Conservation (phyloP, 2,329 filamentous ascomycete species). For the Drechmeria coniospora region DNA sequence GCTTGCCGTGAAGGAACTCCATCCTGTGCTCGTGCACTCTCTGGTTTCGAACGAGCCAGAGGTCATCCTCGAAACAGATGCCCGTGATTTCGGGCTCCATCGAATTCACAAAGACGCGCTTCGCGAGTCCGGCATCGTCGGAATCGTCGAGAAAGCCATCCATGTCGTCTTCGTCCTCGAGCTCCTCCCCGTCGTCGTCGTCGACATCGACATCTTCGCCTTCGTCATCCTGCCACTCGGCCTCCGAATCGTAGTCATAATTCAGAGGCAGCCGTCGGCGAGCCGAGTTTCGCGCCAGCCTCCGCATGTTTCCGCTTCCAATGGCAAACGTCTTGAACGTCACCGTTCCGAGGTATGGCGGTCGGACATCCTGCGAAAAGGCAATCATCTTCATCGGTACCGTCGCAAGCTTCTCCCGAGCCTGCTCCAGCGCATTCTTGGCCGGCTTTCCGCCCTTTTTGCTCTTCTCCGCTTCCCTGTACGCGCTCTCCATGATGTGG, state of each 20-base stretch:
- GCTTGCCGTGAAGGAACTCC: constrained; percentile 57
- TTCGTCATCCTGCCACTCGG: constrained; percentile 66
- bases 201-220: constrained; percentile 56
- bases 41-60: constrained; percentile 28
- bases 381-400: constrained; percentile 49
- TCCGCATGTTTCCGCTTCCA: constrained; percentile 28
- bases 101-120: constrained; percentile 48
- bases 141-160: constrained; percentile 82
- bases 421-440: constrained; percentile 16
- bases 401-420: constrained; percentile 26
- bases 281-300: constrained; percentile 38
- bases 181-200: constrained; percentile 52
- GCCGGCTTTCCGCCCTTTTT: constrained; percentile 20
- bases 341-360: constrained; percentile 58
- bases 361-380: constrained; percentile 50
- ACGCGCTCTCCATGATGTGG: constrained; percentile 42
- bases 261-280: constrained; percentile 45
- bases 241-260: constrained; percentile 79
- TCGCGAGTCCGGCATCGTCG: constrained; percentile 45
- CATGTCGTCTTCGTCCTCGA: constrained; percentile 69
- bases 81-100: constrained; percentile 67
- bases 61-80: constrained; percentile 62
- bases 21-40: constrained; percentile 49
- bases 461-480: constrained; percentile 27
- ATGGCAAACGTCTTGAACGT: constrained; percentile 40